A percentile compares a stretch with the other conserved stretches of the same genome.
Evolutionary conservation across 2,329 filamentous ascomycete genomes (phyloP).

Genomic region (Conoideocrella luteorostrata): DNA sequence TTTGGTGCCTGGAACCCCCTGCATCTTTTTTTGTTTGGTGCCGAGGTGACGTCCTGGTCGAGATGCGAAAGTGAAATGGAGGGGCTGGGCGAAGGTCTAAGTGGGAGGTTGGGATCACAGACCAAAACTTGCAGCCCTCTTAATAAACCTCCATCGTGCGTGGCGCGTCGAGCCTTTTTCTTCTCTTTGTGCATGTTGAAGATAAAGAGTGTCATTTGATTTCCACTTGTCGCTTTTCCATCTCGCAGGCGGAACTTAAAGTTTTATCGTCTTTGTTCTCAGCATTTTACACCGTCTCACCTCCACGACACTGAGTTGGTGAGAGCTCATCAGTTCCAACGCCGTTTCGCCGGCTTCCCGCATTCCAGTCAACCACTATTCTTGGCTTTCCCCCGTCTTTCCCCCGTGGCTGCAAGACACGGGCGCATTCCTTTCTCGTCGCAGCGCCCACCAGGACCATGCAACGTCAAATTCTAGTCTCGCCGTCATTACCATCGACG

Average conservation of each 20-base stretch:
- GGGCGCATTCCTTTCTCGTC: background rate
- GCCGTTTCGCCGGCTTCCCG: background rate
- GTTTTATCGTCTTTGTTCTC: too few species aligned
- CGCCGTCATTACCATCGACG: slow-evolving; percentile 8
- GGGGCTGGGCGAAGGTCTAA: slow-evolving; percentile 26
- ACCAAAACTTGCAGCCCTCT: slow-evolving; percentile 6
- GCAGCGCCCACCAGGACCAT: background rate
- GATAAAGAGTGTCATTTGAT: background rate
- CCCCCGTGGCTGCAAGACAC: slow-evolving; percentile 1
- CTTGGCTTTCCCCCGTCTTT: background rate
- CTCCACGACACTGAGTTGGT: too few species aligned
- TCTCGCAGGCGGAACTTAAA: too few species aligned
- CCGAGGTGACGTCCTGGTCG: slow-evolving; percentile 4
- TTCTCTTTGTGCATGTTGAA: background rate
- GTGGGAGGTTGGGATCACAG: slow-evolving; percentile 27
- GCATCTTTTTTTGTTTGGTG: background rate
- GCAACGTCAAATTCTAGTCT: slow-evolving; percentile 1
- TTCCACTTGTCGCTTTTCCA: background rate
- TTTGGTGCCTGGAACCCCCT: background rate
- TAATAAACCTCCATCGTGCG: slow-evolving; percentile 4
- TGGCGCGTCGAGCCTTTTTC: background rate
- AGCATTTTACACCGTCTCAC: too few species aligned
- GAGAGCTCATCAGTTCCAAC: too few species aligned
- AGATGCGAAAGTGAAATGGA: slow-evolving; percentile 8
- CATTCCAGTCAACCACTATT: slow-evolving; percentile 3